phyloP scores from a whole-genome alignment of 2,329 filamentous ascomycete species.

The Hymenoscyphus repandus region DNA sequence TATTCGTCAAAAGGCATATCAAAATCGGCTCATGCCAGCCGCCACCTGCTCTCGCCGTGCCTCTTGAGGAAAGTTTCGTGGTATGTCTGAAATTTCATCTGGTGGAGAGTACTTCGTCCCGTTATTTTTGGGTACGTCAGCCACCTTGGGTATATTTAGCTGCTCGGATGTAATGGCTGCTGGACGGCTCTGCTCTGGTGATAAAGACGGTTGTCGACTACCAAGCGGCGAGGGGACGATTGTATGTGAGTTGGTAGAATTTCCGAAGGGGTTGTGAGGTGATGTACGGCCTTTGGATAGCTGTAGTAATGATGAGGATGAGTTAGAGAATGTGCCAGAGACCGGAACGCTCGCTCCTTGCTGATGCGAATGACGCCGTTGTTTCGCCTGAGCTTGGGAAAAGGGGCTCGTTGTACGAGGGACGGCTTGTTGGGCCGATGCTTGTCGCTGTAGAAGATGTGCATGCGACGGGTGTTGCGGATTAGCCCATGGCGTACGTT shows the following conservation, averaged over 20 bases:
- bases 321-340: conserved; percentile 31
- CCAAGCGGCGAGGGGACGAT: conserved; percentile 30
- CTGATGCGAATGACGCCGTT: conserved; percentile 37
- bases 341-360: conserved; percentile 24
- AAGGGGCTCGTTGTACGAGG: conserved; percentile 34
- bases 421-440: conserved; percentile 33
- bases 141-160: conserved; percentile 1
- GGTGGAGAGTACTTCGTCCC: conserved; percentile 20
- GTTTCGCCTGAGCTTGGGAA: conserved; percentile 27
- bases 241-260: conserved; percentile 24
- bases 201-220: conserved; percentile 30
- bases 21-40: conserved; percentile 24
- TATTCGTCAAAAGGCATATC: conserved; percentile 20
- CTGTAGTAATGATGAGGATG: conserved; percentile 19
- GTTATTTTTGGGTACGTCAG: conserved; percentile 15
- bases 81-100: conserved; percentile 13
- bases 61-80: conserved; percentile 24
- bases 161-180: conserved; percentile 12
- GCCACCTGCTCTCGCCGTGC: conserved; percentile 21
- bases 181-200: conserved; percentile 26
- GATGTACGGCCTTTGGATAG: conserved; percentile 28
- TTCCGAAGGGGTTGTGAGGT: conserved; percentile 29
- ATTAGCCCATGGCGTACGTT: conserved; percentile 89
- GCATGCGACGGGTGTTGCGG: conserved; percentile 70
- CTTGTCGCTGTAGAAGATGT: conserved; percentile 36